phyloP scores from a whole-genome alignment of 1,139 yeast genomes.

The Debaryomyces sp. region DNA sequence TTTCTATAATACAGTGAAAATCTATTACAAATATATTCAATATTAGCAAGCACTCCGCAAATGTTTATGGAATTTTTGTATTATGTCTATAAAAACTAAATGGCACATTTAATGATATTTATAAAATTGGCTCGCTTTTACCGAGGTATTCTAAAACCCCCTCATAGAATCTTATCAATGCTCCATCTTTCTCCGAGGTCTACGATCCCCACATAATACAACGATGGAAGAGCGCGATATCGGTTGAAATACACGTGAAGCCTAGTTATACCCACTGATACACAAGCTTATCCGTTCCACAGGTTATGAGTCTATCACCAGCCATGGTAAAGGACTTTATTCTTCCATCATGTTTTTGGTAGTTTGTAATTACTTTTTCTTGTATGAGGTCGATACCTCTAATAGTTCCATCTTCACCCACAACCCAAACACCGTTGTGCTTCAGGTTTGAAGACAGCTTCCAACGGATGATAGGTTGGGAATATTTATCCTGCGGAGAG shows the following conservation, averaged over 20 bases:
- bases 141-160: constrained; percentile 7
- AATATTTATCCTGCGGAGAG: constrained; percentile 73
- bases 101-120: constrained; percentile 2
- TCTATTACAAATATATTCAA: neutral
- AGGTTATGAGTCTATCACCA: constrained; percentile 42
- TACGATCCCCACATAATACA: constrained; percentile 3
- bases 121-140: neutral
- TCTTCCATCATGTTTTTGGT: constrained; percentile 43
- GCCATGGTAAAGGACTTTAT: constrained; percentile 51
- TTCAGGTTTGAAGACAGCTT: constrained; percentile 23
- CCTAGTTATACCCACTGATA: constrained; percentile 17
- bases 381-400: constrained; percentile 55
- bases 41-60: neutral
- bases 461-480: constrained; percentile 55
- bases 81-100: neutral
- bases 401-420: constrained; percentile 72
- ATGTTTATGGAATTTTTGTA: neutral
- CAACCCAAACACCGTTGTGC: constrained; percentile 62
- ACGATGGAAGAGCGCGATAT: neutral
- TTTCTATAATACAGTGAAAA: constrained; percentile 2
- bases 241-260: neutral
- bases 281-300: constrained; percentile 49
- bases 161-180: constrained; percentile 2
- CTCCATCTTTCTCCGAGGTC: constrained; percentile 6
- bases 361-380: constrained; percentile 27